phyloP scores from a whole-genome alignment of 2,329 filamentous ascomycete genomes.

The Phialophora verrucosa region DNA sequence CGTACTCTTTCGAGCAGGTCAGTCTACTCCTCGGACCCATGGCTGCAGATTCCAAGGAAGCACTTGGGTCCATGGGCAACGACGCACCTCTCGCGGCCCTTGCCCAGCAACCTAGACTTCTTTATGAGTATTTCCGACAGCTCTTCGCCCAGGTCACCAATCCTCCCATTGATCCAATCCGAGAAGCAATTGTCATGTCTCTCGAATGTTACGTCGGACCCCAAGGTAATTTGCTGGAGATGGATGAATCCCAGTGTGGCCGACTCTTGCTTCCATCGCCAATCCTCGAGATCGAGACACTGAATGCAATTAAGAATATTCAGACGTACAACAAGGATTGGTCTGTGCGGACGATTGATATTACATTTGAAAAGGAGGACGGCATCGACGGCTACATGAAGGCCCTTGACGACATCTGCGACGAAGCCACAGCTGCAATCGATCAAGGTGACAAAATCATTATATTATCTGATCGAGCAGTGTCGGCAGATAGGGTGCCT shows the following conservation, averaged over 20 bases:
- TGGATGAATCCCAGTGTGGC: slow-evolving; percentile 87
- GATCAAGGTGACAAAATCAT: slow-evolving; percentile 83
- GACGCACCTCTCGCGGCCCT: slow-evolving; percentile 91
- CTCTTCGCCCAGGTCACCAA: slow-evolving; percentile 98
- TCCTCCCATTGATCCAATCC: slow-evolving; percentile 94
- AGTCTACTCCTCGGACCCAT: slow-evolving; percentile 90
- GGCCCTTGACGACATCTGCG: slow-evolving; percentile 86
- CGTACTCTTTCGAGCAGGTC: slow-evolving; percentile 95
- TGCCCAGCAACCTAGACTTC: slow-evolving; percentile 82
- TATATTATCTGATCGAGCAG: slow-evolving; percentile 86
- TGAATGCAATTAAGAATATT: slow-evolving; percentile 84
- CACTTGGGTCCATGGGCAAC: slow-evolving; percentile 96
- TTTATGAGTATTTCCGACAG: slow-evolving; percentile 97
- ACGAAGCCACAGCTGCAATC: slow-evolving; percentile 81
- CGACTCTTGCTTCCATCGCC: slow-evolving; percentile 86
- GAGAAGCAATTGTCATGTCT: slow-evolving; percentile 98
- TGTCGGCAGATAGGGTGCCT: slow-evolving; percentile 78
- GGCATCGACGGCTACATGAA: slow-evolving; percentile 83
- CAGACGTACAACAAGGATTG: slow-evolving; percentile 73
- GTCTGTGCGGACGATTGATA: slow-evolving; percentile 88
- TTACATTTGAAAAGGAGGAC: slow-evolving; percentile 87
- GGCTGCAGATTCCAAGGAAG: slow-evolving; percentile 97
- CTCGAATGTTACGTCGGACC: slow-evolving; percentile 95
- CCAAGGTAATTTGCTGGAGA: slow-evolving; percentile 92
- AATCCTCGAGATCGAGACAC: slow-evolving; percentile 85